Base-by-base conservation (phyloP, 2,329 filamentous ascomycete genomes). In the Ustulina deusta region DNA sequence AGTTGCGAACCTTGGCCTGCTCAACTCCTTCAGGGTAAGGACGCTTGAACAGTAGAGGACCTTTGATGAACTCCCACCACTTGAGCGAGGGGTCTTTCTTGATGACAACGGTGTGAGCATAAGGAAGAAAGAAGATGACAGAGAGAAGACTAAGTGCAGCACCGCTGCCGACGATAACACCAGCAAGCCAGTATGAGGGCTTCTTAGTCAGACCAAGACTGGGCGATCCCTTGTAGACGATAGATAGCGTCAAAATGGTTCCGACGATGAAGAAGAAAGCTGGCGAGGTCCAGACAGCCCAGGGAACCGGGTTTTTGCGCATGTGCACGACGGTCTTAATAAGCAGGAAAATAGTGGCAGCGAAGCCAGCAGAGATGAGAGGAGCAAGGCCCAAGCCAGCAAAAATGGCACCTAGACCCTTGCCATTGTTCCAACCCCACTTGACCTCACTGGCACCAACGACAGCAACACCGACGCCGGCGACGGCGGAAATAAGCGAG, bases 181-280 rank as follows among this genome's bases (percentile, higher is more conserved):
- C 81, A 11, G 85, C 90, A 68, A 93, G 87, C 75, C 87, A 93
- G 85, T 86, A 89, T 9, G 79, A 79, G 1, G 91, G 89, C 83
- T 90, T 91, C 80, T 90, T 87, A 81, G 81, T 83, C 32, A 93
- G 82, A 25, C 85, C 85, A 34, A 92, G 85, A 66, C 83, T 89
- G 27, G 91, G 91, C 10, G 91, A 93, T 36, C 91, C 91, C 85
- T 94, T 93, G 86, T 93, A 93, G 73, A 94, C 91, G 74, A 94
- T 89, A 49, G 90, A 93, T 5, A 94, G 84, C 0, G 91, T 91
- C 81, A 91, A 93, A 74, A 94, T 81, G 66, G 90, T 92, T 63
- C 85, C 90, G 63, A 91, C 90, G 66, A 94, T 87, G 63, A 93
- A 87, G 85, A 94, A 94, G 82, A 90, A 94, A 81, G 91, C 88